Evolutionary conservation across 2,329 filamentous ascomycete genomes (phyloP), one percentile per base, ranked within the genome.

Genomic region (Fragosphaeria purpurea): DNA sequence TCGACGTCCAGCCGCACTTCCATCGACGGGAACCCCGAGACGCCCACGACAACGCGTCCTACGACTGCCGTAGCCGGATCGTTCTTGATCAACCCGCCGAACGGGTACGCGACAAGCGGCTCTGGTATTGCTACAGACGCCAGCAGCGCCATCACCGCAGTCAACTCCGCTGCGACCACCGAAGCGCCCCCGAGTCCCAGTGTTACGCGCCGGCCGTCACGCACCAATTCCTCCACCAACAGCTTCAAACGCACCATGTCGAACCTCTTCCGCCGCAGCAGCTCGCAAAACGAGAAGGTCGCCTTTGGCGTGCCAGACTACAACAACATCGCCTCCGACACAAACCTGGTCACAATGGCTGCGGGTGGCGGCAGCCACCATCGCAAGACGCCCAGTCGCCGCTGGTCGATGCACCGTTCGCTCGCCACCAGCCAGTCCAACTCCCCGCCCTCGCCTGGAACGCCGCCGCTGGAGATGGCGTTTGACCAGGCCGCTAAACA

Each of bases 221-320:
- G 71, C 51, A 65, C 66, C 32, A 55, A 70, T 67, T 42, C 51
- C 35, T 61, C 61, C 5, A 67, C 68, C n/a, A 64, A 64, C 33
- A 71, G 67, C 54, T 70, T 76, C 60, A 71, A 67, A 55, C 71
- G 71, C 55, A 74, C 70, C 46, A 72, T 76, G 69, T 72, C 73
- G 22, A 72, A 61, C 52, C 58, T 76, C n/a, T 73, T 75, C 60
- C 67, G 69, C 35, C 68, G 73, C 49, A 65, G 68, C 50, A 68
- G 66, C 56, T 68, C 68, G 7, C 57, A 61, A 46, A 34, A 58
- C 45, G 58, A 67, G 45, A 61, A 61, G 56, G 56, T 56, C 3
- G 51, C 57, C 22, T 44, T 60, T 40, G 40, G 8, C 35, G 30
- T 53, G 34, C 51, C 51, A 38, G 53, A 56, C 40, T 48, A 44